These are phyloP conservation scores for Fusarium sp. DNA, from an alignment of 2,329 filamentous ascomycete genomes.

Conservation along the genomic window DNA sequence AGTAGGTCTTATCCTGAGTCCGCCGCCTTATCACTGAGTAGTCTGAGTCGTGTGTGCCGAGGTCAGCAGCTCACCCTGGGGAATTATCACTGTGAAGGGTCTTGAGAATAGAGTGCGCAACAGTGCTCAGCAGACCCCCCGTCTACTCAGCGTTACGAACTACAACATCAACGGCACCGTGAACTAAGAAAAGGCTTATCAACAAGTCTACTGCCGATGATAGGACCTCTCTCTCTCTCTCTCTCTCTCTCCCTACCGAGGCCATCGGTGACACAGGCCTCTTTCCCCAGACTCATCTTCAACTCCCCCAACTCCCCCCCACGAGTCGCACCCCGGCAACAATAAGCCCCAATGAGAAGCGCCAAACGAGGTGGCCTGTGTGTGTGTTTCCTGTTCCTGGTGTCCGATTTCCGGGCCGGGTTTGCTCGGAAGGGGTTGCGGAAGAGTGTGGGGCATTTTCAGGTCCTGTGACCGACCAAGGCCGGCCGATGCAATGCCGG, in stretches of 20 bases:
- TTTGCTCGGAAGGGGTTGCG: slow-evolving; percentile 43
- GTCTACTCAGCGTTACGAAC: slow-evolving; percentile 6
- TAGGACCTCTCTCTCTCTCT: not conserved
- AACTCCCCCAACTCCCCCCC: slow-evolving; percentile 9
- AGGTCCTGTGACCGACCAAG: slow-evolving; percentile 40
- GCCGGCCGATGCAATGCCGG: slow-evolving; percentile 39
- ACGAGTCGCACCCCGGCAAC: not conserved
- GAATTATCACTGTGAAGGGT: not conserved
- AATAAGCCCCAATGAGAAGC: slow-evolving; percentile 31
- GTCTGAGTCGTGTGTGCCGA: not conserved
- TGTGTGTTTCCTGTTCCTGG: slow-evolving; percentile 21
- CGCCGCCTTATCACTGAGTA: slow-evolving; percentile 6
- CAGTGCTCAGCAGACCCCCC: slow-evolving; percentile 35
- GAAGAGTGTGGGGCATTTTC: slow-evolving; percentile 35
- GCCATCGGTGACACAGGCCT: slow-evolving; percentile 22
- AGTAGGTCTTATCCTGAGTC: slow-evolving; percentile 3
- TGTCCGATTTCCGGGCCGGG: slow-evolving; percentile 41
- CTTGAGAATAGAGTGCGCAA: slow-evolving; percentile 4
- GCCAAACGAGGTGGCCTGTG: not conserved
- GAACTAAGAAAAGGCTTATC: slow-evolving; percentile 12
- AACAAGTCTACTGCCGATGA: slow-evolving; percentile 19
- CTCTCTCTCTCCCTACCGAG: slow-evolving; percentile 7
- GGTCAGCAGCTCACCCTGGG: slow-evolving; percentile 36
- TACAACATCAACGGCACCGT: slow-evolving; percentile 9
- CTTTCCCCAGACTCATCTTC: slow-evolving; percentile 35